phyloP scores from a whole-genome alignment of 306 rosid genomes.

The Malus orientalis region DNA sequence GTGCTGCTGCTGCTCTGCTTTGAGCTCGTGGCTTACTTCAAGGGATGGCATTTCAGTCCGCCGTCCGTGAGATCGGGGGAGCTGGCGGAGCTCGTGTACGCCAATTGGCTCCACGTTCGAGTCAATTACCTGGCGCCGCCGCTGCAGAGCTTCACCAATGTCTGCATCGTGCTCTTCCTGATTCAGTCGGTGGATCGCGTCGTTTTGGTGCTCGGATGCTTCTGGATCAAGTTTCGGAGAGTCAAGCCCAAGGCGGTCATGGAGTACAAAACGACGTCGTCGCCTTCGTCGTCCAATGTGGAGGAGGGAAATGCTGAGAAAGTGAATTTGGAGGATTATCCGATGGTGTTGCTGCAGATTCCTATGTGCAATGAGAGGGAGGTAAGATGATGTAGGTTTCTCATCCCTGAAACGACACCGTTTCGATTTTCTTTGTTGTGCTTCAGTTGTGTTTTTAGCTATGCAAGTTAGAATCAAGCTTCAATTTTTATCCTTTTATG shows the following conservation, averaged over 20 bases:
- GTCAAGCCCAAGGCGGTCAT: conserved; percentile 58
- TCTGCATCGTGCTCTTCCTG: conserved; percentile 71
- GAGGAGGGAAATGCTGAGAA: conserved; percentile 23
- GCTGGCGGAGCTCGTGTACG: conserved; percentile 48
- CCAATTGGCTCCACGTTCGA: conserved; percentile 63
- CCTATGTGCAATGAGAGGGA: conserved; percentile 99
- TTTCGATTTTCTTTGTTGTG: not conserved
- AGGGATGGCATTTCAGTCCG: conserved; percentile 92
- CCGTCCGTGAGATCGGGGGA: conserved; percentile 56
- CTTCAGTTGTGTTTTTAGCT: not conserved
- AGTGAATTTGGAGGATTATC: conserved; percentile 56
- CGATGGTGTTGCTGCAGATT: conserved; percentile 87
- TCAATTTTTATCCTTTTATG: not conserved
- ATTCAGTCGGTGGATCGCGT: conserved; percentile 85
- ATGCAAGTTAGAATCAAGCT: not conserved
- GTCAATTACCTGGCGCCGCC: conserved; percentile 79
- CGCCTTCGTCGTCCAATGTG: not conserved
- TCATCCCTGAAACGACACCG: conserved; percentile 21
- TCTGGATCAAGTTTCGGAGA: conserved; percentile 79
- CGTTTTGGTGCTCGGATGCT: conserved; percentile 73
- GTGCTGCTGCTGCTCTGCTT: conserved; percentile 50
- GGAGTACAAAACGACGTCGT: conserved; percentile 31
- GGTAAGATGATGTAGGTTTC: conserved; percentile 94
- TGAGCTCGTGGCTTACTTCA: conserved; percentile 82
- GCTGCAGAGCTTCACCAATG: conserved; percentile 64